Evolutionary conservation across 2,329 filamentous ascomycete genomes (phyloP).

Genomic region (Trichoderma polysporum): DNA sequence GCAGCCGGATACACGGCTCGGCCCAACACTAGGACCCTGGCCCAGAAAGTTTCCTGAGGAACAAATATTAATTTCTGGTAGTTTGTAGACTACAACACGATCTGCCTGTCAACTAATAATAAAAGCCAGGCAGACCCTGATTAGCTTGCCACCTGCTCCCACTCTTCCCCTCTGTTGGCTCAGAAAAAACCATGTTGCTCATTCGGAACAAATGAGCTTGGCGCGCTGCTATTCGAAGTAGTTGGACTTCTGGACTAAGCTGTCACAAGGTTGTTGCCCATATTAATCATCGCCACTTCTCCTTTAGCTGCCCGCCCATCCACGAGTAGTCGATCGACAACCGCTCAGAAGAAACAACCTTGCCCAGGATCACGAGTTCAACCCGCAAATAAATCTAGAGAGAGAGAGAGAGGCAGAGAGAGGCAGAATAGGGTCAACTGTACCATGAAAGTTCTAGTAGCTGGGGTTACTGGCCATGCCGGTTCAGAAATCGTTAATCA

Average conservation of each 20-base stretch:
- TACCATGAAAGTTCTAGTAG: slow-evolving; percentile 59
- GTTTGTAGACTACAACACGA: slow-evolving; percentile 1
- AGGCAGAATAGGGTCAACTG: neutral
- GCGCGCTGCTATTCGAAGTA: neutral
- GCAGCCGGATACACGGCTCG: slow-evolving; percentile 22
- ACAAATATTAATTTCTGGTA: slow-evolving; percentile 17
- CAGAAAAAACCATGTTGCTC: neutral
- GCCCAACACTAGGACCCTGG: slow-evolving; percentile 21
- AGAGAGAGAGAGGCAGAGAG: neutral
- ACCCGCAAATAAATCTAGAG: neutral
- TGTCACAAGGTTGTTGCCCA: neutral
- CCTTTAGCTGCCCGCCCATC: neutral
- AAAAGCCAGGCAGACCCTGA: slow-evolving; percentile 2
- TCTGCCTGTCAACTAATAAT: slow-evolving; percentile 13
- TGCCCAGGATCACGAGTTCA: neutral
- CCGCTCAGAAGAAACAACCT: neutral
- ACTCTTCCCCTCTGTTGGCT: neutral
- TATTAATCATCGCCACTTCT: neutral
- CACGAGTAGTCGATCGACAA: neutral
- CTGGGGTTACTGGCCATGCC: slow-evolving; percentile 58
- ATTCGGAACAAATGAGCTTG: neutral
- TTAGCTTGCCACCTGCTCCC: neutral
- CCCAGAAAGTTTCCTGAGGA: slow-evolving; percentile 11
- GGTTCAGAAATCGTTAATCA: slow-evolving; percentile 53
- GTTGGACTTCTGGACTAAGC: slow-evolving; percentile 8